Base-by-base conservation (phyloP, 2,329 filamentous ascomycete genomes). In the Aureobasidium melanogenum region DNA sequence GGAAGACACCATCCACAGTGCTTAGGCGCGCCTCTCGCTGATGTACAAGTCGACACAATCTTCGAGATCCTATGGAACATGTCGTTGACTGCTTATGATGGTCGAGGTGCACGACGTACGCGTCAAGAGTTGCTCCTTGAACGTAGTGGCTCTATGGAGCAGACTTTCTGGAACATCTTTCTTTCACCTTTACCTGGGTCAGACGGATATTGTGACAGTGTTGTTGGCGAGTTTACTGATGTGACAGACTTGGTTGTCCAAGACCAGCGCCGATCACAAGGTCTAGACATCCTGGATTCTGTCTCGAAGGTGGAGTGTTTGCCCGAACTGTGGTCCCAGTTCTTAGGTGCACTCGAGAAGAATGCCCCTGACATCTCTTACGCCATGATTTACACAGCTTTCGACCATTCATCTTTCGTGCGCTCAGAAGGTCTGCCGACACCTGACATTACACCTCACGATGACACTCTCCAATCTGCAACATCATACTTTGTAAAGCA, bases 151-250 rank as follows among this genome's bases (percentile, higher is more conserved):
- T 68, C 65, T 22, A 26, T 65, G 5, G 70, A 72, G 54, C 68
- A 71, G 58, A 66, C 64, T 2, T 71, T 67, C 58, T 72, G 66
- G 63, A 61, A 68, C 26, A 67, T 68, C 41, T 66, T 65, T 12
- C 48, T 70, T 15, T 52, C 70, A 3, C 70, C 70, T 0, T 51
- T 69, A 14, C 66, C 65, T 12, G 44, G 44, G 30, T n/a, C 19
- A 12, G 56, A 64, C 28, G 63, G 63, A 9, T 56, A 54, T 28
- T 52, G 50, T 17, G 50, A 52, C 39, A 61, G 58, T 32, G 61
- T 50, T 28, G 34, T 64, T 14, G 61, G 60, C 19, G 64, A 64
- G 22, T 63, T 62, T 17, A 57, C 48, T 9, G 64, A 66, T 17
- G 41, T 41, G 1, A 64, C 63, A 17, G 44, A 48, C 6, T 17